Evolutionary conservation across 306 rosid species (phyloP).

Genomic region (Luffa acutangula): DNA sequence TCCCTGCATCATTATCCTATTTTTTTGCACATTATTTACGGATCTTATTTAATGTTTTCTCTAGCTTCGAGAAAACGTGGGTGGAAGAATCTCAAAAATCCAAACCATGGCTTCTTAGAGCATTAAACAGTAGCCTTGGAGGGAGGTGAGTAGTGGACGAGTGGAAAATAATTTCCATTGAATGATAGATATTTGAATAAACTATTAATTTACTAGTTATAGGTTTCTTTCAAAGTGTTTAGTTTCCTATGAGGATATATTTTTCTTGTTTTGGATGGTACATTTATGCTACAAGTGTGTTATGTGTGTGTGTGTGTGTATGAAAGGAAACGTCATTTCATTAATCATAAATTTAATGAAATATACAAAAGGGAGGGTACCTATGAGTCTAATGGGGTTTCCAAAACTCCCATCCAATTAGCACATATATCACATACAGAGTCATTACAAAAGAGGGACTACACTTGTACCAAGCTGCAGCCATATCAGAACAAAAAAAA

Average conservation of each 20-base stretch:
- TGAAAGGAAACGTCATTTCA: too few species aligned
- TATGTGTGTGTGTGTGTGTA: too few species aligned
- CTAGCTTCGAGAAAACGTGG: conserved; percentile 82
- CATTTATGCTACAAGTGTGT: too few species aligned
- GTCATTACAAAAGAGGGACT: too few species aligned
- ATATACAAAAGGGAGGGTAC: too few species aligned
- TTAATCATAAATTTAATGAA: too few species aligned
- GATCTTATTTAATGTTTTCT: conserved; percentile 6
- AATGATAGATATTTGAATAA: not conserved
- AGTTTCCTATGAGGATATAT: not conserved
- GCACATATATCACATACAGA: too few species aligned
- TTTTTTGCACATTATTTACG: conserved; percentile 8
- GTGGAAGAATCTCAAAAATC: conserved; percentile 58
- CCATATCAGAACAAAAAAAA: too few species aligned
- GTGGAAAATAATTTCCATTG: not conserved
- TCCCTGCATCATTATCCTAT: not conserved
- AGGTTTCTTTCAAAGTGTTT: too few species aligned
- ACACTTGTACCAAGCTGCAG: too few species aligned
- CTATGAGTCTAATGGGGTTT: too few species aligned
- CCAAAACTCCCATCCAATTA: too few species aligned
- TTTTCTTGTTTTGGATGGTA: not conserved
- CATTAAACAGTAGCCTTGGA: conserved; percentile 76
- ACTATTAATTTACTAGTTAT: not conserved
- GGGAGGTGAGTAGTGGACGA: conserved; percentile 46
- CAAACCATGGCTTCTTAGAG: conserved; percentile 90